Percentiles rank a stretch among this genome's conserved stretches.
Evolutionary conservation across 2,329 filamentous ascomycete genomes (phyloP).

Genomic region (Trichoderma harzianum): DNA sequence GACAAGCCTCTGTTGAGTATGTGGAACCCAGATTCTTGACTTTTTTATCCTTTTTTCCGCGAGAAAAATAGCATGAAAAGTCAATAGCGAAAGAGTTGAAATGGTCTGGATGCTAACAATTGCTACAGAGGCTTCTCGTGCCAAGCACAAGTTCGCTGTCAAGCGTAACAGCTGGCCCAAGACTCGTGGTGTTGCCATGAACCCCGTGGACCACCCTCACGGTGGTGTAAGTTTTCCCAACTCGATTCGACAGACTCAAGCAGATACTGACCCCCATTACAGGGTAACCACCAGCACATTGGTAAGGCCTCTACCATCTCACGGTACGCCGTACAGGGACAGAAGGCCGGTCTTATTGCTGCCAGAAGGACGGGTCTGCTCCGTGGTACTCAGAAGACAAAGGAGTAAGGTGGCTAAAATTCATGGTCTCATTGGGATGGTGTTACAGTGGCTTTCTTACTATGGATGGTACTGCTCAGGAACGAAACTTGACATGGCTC

Average conservation of each 20-base stretch:
- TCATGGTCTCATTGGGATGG: slow-evolving; percentile 60
- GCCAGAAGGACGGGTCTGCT: slow-evolving; percentile 99
- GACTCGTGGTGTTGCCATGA: slow-evolving; percentile 99
- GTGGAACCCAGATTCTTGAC: slow-evolving; percentile 30
- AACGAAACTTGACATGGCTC: slow-evolving; percentile 46
- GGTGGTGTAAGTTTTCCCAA: slow-evolving; percentile 65
- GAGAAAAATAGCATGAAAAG: background rate
- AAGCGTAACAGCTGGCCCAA: slow-evolving; percentile 99
- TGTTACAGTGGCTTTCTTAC: slow-evolving; percentile 62
- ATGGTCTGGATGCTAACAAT: slow-evolving; percentile 37
- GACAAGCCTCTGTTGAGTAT: slow-evolving; percentile 97
- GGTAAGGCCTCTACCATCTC: slow-evolving; percentile 99
- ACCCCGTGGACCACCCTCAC: slow-evolving; percentile 98
- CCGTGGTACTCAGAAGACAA: slow-evolving; percentile 99
- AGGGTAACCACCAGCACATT: slow-evolving; percentile 99
- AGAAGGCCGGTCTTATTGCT: slow-evolving; percentile 99
- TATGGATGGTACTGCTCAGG: slow-evolving; percentile 49
- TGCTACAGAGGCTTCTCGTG: slow-evolving; percentile 85
- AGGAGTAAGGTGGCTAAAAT: slow-evolving; percentile 69
- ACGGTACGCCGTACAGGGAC: slow-evolving; percentile 94
- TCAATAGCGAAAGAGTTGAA: background rate
- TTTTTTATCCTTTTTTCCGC: background rate
- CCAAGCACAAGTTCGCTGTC: slow-evolving; percentile 99
- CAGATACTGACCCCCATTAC: slow-evolving; percentile 43
- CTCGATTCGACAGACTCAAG: background rate